Base-by-base conservation (phyloP, 306 rosid genomes). In the Fragaria nilgerrensis region DNA sequence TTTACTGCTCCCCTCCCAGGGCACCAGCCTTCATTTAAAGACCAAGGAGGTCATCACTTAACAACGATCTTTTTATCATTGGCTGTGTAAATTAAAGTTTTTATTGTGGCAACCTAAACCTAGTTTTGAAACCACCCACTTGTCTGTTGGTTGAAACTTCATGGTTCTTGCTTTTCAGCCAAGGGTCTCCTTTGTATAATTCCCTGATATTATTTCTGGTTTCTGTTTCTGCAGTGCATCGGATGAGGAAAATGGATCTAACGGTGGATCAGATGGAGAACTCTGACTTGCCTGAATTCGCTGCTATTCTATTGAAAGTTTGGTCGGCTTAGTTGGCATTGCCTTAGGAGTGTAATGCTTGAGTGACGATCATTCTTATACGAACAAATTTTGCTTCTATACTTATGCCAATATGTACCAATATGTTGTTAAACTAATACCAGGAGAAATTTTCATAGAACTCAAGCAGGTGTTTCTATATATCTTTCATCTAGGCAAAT, bases 251-350 rank as follows among this genome's bases (percentile, higher is more conserved):
- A 82, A 72, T 37, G 81, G n/a, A 22, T 77, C 27, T 37, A 85
- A 68, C 29, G 81, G 48, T 27, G 92, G 39, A 55, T 81, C 82
- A 3, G 69, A 88, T 61, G 87, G 86, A 49, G 97, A 91, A 83
- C 94, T 91, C 82, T 89, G 75, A 87, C 76, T 44, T 75, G 70
- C 75, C 23, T 61, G 29, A 25, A 39, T 50, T 61, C 45, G 19
- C 32, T 61, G 39, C 37, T 19, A 29, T 58, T 53, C 23, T 37
- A 9, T 9, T 0, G 20, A 55, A 39, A 61, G 27, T 50, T 55
- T 25, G 23, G 6, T 44, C 49, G 5, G 50, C 41, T 67, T 32
- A 36, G 55, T 66, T 23, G 77, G 59, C n/a, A 44, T 32, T 66
- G 37, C 55, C 16, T 22, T 1, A 14, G 20, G 27, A 68, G 68